A percentile compares a stretch with the other conserved stretches of the same genome.
These are phyloP conservation scores for Tulasnella calospora DNA, from an alignment of 768 basidiomycete genomes.

Conservation along the genomic window DNA sequence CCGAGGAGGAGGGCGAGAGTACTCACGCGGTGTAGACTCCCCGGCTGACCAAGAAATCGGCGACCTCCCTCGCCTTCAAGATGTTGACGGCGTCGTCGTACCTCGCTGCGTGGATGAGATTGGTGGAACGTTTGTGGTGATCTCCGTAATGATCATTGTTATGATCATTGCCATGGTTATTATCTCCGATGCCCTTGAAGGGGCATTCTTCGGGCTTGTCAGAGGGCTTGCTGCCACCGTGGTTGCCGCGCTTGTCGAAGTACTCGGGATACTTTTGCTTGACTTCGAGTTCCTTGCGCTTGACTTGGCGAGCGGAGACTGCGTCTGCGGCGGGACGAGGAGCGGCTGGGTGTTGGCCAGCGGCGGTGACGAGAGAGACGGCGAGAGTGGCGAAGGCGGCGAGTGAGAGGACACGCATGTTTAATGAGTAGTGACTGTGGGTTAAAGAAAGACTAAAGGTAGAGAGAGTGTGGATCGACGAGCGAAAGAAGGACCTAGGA, in stretches of 20 bases:
- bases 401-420: not conserved
- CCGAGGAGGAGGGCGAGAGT: not conserved
- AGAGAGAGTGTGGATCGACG: not conserved
- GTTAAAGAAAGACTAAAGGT: not conserved
- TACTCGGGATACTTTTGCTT: constrained; percentile 8
- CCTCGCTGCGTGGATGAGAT: not conserved
- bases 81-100: constrained; percentile 3
- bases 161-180: too few relatives aligned
- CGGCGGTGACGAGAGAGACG: not conserved
- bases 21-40: not conserved
- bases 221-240: not conserved
- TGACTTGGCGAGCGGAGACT: not conserved
- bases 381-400: not conserved
- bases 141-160: not conserved
- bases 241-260: not conserved
- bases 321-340: not conserved
- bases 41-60: not conserved
- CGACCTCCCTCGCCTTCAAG: not conserved
- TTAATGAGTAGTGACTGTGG: not conserved
- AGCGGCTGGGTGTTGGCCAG: not conserved
- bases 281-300: constrained; percentile 5
- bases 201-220: not conserved
- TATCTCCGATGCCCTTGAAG: not conserved
- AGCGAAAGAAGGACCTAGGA: not conserved
- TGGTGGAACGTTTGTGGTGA: not conserved